These are phyloP conservation scores for Odontarrhena argentea DNA, from an alignment of 345 rosid species.

Conservation along the genomic window DNA sequence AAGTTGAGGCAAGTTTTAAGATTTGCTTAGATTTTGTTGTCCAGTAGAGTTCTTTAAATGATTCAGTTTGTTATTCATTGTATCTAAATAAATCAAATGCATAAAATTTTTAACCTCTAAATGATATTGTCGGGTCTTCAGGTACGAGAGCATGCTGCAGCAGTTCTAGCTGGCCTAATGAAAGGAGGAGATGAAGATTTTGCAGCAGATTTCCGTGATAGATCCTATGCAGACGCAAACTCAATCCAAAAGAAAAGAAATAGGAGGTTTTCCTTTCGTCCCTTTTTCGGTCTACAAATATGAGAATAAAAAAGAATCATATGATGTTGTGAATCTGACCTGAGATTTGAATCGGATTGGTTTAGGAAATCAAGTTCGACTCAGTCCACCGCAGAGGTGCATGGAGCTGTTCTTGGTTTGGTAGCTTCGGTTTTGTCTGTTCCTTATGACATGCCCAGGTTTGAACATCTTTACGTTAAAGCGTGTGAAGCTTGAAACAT, in stretches of 20 bases:
- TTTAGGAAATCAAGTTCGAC: slow-evolving; percentile 57
- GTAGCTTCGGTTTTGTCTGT: slow-evolving; percentile 94
- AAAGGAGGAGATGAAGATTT: slow-evolving; percentile 92
- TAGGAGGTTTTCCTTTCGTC: slow-evolving; percentile 50
- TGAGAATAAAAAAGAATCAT: background rate
- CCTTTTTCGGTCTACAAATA: background rate
- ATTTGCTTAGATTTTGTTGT: slow-evolving; percentile 14
- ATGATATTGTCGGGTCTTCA: slow-evolving; percentile 36
- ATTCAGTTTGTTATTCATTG: slow-evolving; percentile 2
- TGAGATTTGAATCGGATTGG: slow-evolving; percentile 22
- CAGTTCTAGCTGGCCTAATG: slow-evolving; percentile 93
- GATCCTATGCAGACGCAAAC: slow-evolving; percentile 79
- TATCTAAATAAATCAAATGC: background rate
- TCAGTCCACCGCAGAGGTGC: slow-evolving; percentile 63
- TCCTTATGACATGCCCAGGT: slow-evolving; percentile 99
- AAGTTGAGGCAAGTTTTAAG: slow-evolving; percentile 82
- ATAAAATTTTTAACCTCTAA: background rate
- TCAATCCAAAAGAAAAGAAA: slow-evolving; percentile 59
- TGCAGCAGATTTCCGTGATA: slow-evolving; percentile 77
- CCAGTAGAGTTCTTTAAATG: slow-evolving; percentile 4
- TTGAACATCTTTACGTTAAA: slow-evolving; percentile 28
- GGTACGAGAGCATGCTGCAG: slow-evolving; percentile 99
- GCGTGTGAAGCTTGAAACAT: slow-evolving; percentile 2
- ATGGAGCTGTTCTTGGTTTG: slow-evolving; percentile 96
- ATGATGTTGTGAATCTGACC: slow-evolving; percentile 4